Base-by-base conservation (phyloP, 108 stramenopile genomes). In the Licmophora abbreviata region DNA sequence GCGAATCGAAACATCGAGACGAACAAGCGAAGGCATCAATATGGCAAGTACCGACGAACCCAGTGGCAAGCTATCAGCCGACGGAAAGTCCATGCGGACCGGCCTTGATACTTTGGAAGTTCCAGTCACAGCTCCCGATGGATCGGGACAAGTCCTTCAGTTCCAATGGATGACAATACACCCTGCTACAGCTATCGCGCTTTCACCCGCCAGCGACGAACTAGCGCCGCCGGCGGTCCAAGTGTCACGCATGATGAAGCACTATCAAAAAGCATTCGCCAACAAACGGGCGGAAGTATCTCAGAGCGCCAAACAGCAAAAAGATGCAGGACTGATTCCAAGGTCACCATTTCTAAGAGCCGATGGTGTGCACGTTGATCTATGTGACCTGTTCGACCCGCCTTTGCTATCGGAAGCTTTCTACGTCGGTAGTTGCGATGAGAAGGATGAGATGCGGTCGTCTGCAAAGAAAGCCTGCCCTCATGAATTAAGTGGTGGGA, bases 81-180 rank as follows among this genome's bases (percentile, higher is more conserved):
- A n/a, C n/a, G n/a, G n/a, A n/a, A n/a, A n/a, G n/a, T n/a, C n/a
- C n/a, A n/a, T n/a, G n/a, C n/a, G n/a, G n/a, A n/a, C n/a, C n/a
- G n/a, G n/a, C n/a, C n/a, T n/a, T n/a, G 38, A 40, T 20, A 20
- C 38, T 20, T 40, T 40, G 38, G 1, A 40, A 18, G 38, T 40
- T 15, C 38, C 38, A 40, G 38, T 40, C 20, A 15, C 18, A 3
- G 20, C 38, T 40, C 38, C 38, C 4, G 5, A 40, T 18, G 20
- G 20, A 3, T 15, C 20, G 15, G 38, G 20, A 40, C 20, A 15
- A 15, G 15, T 40, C 38, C 20, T 40, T 18, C 38, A 40, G 5
- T 40, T 40, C 20, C 38, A 40, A 40, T 40, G 38, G 38, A 40
- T 40, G 38, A 40, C 18, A 40, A 18, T 40, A 20, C 38, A 40